Conservation (phyloP, 2,329 filamentous ascomycete genomes). For the Thermothelomyces thermophilus region DNA sequence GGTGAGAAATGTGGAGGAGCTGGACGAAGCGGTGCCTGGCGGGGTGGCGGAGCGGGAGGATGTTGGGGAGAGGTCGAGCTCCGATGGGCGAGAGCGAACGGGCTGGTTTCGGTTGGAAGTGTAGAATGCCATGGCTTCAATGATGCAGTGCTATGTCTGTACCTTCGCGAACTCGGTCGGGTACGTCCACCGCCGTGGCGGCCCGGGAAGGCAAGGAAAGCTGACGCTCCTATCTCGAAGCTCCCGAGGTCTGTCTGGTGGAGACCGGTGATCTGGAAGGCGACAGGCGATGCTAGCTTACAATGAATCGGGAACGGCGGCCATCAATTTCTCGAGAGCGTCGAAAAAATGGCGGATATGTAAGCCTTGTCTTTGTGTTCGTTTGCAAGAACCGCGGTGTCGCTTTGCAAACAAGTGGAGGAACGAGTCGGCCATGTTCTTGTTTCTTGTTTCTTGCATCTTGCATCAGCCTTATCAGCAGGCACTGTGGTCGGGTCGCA, state of each 20-base stretch:
- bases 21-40: slow-evolving; percentile 21
- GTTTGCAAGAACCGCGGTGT: slow-evolving; percentile 7
- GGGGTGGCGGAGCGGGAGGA: slow-evolving; percentile 28
- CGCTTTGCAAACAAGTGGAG: not conserved
- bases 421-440: not conserved
- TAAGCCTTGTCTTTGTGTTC: not conserved
- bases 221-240: not conserved
- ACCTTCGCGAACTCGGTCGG: no score
- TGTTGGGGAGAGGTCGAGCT: slow-evolving; percentile 23
- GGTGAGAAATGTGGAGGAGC: slow-evolving; percentile 27
- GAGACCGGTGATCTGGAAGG: not conserved
- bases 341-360: not conserved
- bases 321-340: slow-evolving; percentile 7
- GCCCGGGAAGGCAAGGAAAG: not conserved
- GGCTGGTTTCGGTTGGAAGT: slow-evolving; percentile 6
- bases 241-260: not conserved
- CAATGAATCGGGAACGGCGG: not conserved
- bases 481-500: not conserved
- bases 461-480: slow-evolving; percentile 4
- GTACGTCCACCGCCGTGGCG: no score
- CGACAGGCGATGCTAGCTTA: not conserved
- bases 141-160: not conserved
- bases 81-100: not conserved
- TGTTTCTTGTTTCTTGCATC: not conserved
- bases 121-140: slow-evolving; percentile 22